Conservation (phyloP, 257 asterid species). For the Catharanthus roseus region DNA sequence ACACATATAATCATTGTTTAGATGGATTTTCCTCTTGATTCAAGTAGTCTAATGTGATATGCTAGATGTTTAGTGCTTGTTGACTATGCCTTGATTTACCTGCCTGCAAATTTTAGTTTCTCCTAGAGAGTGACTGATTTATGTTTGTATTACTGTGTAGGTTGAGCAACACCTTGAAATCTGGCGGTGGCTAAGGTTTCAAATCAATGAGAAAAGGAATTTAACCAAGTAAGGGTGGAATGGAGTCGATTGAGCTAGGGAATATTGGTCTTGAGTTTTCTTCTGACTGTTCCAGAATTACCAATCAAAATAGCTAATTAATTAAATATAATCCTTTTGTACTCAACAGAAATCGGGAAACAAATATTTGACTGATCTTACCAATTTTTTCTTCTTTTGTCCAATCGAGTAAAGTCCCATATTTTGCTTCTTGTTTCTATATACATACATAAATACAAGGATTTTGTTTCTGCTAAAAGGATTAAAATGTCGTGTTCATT, state of each 20-base stretch:
- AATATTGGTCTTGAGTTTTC: conserved; percentile 19
- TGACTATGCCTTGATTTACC: neutral
- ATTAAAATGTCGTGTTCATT: neutral
- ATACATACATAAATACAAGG: neutral
- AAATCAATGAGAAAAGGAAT: conserved; percentile 15
- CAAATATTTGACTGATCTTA: conserved; percentile 12
- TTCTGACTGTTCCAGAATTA: conserved; percentile 22
- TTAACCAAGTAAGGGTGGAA: conserved; percentile 16
- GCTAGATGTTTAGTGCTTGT: neutral
- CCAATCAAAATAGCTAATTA: conserved; percentile 26
- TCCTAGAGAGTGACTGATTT: neutral
- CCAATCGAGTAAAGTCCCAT: neutral
- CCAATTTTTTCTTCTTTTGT: neutral
- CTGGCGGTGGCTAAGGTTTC: conserved; percentile 60
- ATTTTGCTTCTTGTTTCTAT: neutral
- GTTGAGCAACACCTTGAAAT: conserved; percentile 80
- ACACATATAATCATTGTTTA: neutral
- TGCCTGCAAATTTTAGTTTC: neutral
- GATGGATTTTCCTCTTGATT: neutral
- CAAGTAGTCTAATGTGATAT: neutral
- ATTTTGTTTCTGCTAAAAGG: neutral
- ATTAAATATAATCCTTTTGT: neutral
- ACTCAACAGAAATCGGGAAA: conserved; percentile 5
- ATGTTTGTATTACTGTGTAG: conserved; percentile 26
- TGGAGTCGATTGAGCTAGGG: conserved; percentile 19